Evolutionary conservation across 192 early-diverging fungal species (phyloP).

Genomic region (Coemansia sp.): DNA sequence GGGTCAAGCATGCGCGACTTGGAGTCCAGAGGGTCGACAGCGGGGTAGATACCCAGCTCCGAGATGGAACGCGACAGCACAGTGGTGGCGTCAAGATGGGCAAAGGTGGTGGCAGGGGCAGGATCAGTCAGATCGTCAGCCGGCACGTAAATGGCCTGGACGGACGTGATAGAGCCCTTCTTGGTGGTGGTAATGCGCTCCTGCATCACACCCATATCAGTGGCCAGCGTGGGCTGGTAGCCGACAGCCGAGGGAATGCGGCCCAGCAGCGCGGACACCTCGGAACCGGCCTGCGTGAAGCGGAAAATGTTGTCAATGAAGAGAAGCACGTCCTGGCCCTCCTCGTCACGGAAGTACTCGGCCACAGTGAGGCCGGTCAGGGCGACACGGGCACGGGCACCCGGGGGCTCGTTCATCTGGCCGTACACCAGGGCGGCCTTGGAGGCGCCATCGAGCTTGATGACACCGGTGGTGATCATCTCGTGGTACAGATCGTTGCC

Average conservation of each 20-base stretch:
- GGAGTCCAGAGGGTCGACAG: constrained; percentile 97
- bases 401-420: constrained; percentile 99
- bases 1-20: constrained; percentile 98
- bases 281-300: constrained; percentile 99
- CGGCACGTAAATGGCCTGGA: constrained; percentile 97
- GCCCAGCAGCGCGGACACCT: constrained; percentile 98
- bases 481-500: constrained; percentile 99
- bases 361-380: constrained; percentile 97
- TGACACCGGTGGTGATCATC: constrained; percentile 95
- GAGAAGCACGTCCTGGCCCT: constrained; percentile 98
- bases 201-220: constrained; percentile 99
- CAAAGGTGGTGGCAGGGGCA: constrained; percentile 98
- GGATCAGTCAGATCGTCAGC: constrained; percentile 99
- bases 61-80: constrained; percentile 98
- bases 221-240: constrained; percentile 98
- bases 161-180: constrained; percentile 99
- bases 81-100: constrained; percentile 99
- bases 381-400: constrained; percentile 98
- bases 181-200: constrained; percentile 99
- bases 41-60: constrained; percentile 99
- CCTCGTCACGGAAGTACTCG: constrained; percentile 99
- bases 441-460: constrained; percentile 89
- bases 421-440: constrained; percentile 97
- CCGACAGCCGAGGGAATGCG: constrained; percentile 99
- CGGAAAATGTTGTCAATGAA: constrained; percentile 99